Percentiles rank a stretch among this genome's conserved stretches.
Evolutionary conservation across 2,329 filamentous ascomycete species (phyloP).

Genomic region (Cladosporium phlei): DNA sequence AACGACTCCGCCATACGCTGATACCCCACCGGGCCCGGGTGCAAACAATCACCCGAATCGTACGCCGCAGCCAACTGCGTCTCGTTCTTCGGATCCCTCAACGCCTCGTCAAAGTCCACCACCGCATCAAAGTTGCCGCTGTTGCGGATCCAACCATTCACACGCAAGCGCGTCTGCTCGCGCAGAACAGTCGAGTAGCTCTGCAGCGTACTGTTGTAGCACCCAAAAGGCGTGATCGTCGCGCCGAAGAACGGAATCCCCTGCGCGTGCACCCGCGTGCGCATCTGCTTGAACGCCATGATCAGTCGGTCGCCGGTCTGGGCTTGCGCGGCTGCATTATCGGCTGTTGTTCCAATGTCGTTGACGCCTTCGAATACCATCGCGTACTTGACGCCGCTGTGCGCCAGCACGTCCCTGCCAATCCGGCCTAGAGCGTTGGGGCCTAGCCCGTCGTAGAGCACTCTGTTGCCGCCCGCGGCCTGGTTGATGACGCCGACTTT

Average conservation of each 20-base stretch:
- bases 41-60: slow-evolving; percentile 61
- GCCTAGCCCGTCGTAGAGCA: slow-evolving; percentile 58
- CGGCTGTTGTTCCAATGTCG: slow-evolving; percentile 55
- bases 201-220: slow-evolving; percentile 41
- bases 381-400: slow-evolving; percentile 55
- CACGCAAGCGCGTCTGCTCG: slow-evolving; percentile 52
- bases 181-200: slow-evolving; percentile 52
- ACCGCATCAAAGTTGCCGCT: slow-evolving; percentile 56
- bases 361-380: slow-evolving; percentile 67
- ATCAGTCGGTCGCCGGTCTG: slow-evolving; percentile 50
- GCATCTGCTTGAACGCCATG: slow-evolving; percentile 56
- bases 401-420: slow-evolving; percentile 59
- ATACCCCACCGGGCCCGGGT: slow-evolving; percentile 58
- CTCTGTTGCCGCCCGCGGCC: slow-evolving; percentile 64
- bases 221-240: slow-evolving; percentile 62
- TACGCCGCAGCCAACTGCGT: slow-evolving; percentile 49
- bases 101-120: slow-evolving; percentile 57
- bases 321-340: slow-evolving; percentile 43
- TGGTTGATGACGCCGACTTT: slow-evolving; percentile 60
- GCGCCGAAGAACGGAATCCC: slow-evolving; percentile 57
- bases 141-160: slow-evolving; percentile 59
- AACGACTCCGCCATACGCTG: slow-evolving; percentile 56
- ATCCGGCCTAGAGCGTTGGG: slow-evolving; percentile 58
- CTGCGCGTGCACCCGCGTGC: slow-evolving; percentile 48
- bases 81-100: slow-evolving; percentile 48